Conservation (phyloP, 306 rosid species). For the Citrullus mucosospermus region DNA sequence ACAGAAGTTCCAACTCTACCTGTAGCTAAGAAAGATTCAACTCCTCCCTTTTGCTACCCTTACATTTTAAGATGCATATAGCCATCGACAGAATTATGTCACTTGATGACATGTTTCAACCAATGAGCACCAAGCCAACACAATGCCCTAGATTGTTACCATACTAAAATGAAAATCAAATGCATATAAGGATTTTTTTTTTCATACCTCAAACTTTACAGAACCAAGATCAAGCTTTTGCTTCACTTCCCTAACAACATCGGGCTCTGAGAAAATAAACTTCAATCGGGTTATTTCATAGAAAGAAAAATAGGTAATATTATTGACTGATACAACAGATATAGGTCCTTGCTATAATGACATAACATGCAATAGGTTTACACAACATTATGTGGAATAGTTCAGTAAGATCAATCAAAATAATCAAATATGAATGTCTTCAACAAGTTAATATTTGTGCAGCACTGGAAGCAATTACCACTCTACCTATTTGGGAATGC, state of each 20-base stretch:
- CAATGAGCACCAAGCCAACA: no score
- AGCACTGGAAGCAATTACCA: background rate
- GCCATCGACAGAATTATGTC: background rate
- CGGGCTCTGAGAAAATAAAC: conserved; percentile 60
- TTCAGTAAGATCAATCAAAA: background rate
- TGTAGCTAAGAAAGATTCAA: background rate
- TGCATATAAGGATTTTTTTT: background rate
- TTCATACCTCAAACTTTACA: conserved; percentile 81
- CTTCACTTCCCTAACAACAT: conserved; percentile 89
- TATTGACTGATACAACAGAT: background rate
- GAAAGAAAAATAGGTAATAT: background rate
- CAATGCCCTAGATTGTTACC: background rate
- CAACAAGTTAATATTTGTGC: background rate
- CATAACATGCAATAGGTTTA: background rate
- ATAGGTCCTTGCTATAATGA: background rate
- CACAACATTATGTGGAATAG: background rate
- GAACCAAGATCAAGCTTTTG: conserved; percentile 93
- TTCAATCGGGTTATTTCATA: background rate
- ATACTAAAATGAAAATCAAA: background rate
- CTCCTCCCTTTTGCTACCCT: background rate
- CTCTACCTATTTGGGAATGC: background rate
- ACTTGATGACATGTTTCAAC: background rate
- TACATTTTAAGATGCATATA: background rate
- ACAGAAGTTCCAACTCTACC: background rate
- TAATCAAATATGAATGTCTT: background rate